Base-by-base conservation (phyloP, 129 eudicot genomes). In the Smallanthus sonchifolius region DNA sequence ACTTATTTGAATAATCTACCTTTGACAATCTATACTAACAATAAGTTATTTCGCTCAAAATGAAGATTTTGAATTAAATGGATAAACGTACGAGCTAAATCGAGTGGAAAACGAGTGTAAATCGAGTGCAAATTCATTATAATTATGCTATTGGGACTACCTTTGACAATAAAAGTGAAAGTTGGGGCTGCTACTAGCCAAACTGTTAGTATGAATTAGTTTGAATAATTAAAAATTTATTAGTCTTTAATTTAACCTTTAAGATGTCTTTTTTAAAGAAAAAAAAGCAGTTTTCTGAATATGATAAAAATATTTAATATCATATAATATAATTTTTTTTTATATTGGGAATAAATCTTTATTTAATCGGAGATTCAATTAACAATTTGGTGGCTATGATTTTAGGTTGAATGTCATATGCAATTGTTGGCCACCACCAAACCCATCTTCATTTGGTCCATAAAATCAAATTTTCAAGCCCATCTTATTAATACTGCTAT, bases 381-480 rank as follows among this genome's bases (percentile, higher is more conserved):
- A 61, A 70, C 77, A 14, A 52, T 54, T 72, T 72, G 83, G 61
- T 65, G 78, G 69, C 62, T 65, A 20, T 4, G n/a, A 42, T 32
- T 70, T 72, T 63, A 78, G 77, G 77, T 78, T 67, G 32, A 14
- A 68, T 35, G 81, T 77, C 75, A 54, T 61, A 42, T 69, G 73
- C 77, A 64, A 51, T 52, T 79, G 74, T 79, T 79, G 67, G 74
- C 78, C 78, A 79, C 83, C 78, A 65, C n/a, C n/a, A 40, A 79
- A 72, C 69, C 24, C 61, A 59, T 56, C 3, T 69, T 44, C 37
- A 44, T 34, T 45, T 72, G 77, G 77, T 60, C 66, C 43, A 39
- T 7, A 28, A 40, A 17, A 39, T 56, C 55, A 42, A 49, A 65
- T 62, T 65, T 44, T 54, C 39, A 34, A 52, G 73, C 67, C 69